A percentile compares a stretch with the other conserved stretches of the same genome.
phyloP scores from a whole-genome alignment of 169 alveolate genomes.

The Plasmodium chabaudi region DNA sequence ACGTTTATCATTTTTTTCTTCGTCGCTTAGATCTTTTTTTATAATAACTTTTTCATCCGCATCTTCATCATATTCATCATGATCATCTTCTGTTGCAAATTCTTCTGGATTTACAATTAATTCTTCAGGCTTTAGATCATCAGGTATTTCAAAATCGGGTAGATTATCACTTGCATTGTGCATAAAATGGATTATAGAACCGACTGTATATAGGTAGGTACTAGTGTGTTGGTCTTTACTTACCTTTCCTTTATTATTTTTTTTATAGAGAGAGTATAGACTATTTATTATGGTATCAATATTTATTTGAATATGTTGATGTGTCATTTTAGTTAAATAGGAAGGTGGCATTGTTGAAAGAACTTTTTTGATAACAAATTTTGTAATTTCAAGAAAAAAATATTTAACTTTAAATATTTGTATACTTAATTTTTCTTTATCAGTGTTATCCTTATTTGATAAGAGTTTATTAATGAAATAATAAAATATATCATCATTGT shows the following conservation, averaged over 20 bases:
- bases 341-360: constrained; percentile 27
- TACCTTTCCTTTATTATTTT: constrained; percentile 1
- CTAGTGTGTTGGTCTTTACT: neutral
- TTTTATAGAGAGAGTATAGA: constrained; percentile 6
- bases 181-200: constrained; percentile 23
- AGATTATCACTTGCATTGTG: neutral
- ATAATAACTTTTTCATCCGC: too few relatives aligned
- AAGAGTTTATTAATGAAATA: constrained; percentile 39
- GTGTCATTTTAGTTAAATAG: constrained; percentile 3
- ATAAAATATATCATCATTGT: constrained; percentile 1
- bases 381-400: constrained; percentile 16
- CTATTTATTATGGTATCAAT: constrained; percentile 9
- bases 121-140: too few relatives aligned
- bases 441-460: neutral
- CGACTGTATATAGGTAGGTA: neutral
- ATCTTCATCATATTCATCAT: too few relatives aligned
- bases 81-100: too few relatives aligned
- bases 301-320: constrained; percentile 1
- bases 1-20: too few relatives aligned
- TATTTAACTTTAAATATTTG: constrained; percentile 36
- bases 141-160: too few relatives aligned
- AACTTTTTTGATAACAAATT: constrained; percentile 24
- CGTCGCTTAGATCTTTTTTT: too few relatives aligned
- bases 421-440: neutral
- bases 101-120: too few relatives aligned